Evolutionary conservation across 441 rosid species (phyloP).

Genomic region (Populus hybrid): DNA sequence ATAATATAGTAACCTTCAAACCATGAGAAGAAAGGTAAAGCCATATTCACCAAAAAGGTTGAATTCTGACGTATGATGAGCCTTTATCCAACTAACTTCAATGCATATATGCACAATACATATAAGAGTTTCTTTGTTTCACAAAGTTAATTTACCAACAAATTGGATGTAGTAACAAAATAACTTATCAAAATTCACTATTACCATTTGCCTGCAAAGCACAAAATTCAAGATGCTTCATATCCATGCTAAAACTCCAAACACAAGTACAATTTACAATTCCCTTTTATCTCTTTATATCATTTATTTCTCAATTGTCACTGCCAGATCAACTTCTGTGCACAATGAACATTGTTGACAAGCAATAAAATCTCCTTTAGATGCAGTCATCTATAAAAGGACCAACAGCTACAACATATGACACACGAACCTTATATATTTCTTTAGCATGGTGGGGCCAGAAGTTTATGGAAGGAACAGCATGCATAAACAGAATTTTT

Average conservation of each 20-base stretch:
- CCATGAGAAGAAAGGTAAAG: background rate
- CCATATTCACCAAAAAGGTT: background rate
- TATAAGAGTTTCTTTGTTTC: background rate
- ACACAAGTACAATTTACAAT: background rate
- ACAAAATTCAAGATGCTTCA: background rate
- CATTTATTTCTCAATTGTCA: background rate
- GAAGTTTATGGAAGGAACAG: background rate
- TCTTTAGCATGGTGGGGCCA: background rate
- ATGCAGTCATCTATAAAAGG: background rate
- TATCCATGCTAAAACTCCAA: background rate
- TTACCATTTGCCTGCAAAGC: background rate
- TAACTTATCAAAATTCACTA: background rate
- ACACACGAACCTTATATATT: background rate
- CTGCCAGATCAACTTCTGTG: background rate
- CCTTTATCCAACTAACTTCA: background rate
- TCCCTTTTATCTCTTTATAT: background rate
- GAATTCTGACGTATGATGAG: background rate
- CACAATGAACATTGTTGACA: background rate
- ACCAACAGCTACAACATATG: background rate
- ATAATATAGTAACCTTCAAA: background rate
- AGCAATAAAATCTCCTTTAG: background rate
- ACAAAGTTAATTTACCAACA: background rate
- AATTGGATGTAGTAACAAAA: background rate
- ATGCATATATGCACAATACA: background rate
- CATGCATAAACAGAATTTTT: background rate